Percentiles rank a stretch among this genome's conserved stretches.
Conservation (phyloP, 164 flowering plant species). For the Aristolochia californica region DNA sequence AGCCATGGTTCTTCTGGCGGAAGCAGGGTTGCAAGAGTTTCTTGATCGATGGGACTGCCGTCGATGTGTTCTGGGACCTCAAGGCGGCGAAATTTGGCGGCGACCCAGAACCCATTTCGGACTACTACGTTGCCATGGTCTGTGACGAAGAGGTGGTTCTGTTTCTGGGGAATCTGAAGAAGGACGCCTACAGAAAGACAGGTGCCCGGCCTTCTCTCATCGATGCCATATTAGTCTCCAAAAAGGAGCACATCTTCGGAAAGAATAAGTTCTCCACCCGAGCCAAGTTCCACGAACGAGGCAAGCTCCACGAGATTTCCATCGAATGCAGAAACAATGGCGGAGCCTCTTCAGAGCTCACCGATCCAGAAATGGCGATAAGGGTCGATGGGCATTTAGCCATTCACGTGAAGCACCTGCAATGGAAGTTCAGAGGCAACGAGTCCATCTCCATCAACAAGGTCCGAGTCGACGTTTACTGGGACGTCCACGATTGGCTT, state of each 20-base stretch:
- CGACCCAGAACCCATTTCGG: conserved; percentile 54
- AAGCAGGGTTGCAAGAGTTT: conserved; percentile 52
- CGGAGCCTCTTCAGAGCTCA: conserved; percentile 10
- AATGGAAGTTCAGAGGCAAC: conserved; percentile 76
- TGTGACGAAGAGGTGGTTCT: conserved; percentile 52
- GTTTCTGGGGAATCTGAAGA: conserved; percentile 55
- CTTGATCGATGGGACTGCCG: conserved; percentile 26
- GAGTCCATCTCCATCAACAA: conserved; percentile 40
- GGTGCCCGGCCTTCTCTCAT: conserved; percentile 45
- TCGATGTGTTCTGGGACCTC: conserved; percentile 61
- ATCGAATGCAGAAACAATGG: conserved; percentile 37
- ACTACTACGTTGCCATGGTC: conserved; percentile 60
- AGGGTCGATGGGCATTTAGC: conserved; percentile 52
- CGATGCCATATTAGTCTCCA: conserved; percentile 49
- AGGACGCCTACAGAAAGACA: conserved; percentile 56
- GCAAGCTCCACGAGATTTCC: conserved; percentile 43
- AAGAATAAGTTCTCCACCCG: conserved; percentile 45
- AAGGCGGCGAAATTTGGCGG: conserved; percentile 48
- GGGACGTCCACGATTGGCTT: conserved; percentile 84
- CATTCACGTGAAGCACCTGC: conserved; percentile 55
- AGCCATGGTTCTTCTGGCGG: conserved; percentile 69
- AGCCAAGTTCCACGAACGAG: conserved; percentile 46
- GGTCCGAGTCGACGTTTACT: conserved; percentile 47
- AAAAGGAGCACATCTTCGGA: conserved; percentile 51
- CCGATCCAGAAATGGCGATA: conserved; percentile 64